Percentiles rank a stretch among this genome's conserved stretches.
These are phyloP conservation scores for Scleroderma citrinum DNA, from an alignment of 768 basidiomycete species.

Conservation along the genomic window DNA sequence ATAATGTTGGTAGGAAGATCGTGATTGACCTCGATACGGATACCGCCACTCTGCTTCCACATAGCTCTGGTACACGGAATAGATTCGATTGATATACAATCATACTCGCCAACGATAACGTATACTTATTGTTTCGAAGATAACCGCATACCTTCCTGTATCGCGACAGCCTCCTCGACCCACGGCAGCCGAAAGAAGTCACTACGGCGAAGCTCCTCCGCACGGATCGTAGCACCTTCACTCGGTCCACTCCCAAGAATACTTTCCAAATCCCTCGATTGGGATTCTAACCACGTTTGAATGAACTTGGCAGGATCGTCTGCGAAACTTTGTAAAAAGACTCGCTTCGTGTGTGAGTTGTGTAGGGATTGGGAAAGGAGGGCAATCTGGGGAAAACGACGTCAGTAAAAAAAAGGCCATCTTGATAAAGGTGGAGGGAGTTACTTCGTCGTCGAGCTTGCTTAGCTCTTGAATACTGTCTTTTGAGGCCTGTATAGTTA, in stretches of 20 bases:
- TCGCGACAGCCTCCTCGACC: conserved; percentile 84
- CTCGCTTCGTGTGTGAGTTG: conserved; percentile 80
- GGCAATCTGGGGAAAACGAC: conserved; percentile 52
- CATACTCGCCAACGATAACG: neutral
- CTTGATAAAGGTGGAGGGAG: conserved; percentile 4
- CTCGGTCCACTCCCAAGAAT: conserved; percentile 84
- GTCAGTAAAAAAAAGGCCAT: conserved; percentile 9
- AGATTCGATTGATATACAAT: neutral
- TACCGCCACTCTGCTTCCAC: too few relatives aligned
- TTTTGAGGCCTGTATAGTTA: conserved; percentile 62
- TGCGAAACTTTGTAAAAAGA: conserved; percentile 81
- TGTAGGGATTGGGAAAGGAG: conserved; percentile 78
- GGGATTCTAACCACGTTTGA: conserved; percentile 87
- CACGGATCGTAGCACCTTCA: conserved; percentile 72
- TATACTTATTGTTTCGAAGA: conserved; percentile 40
- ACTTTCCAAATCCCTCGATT: conserved; percentile 85
- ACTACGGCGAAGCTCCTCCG: conserved; percentile 81
- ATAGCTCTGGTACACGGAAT: too few relatives aligned
- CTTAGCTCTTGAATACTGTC: conserved; percentile 62
- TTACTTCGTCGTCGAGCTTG: conserved; percentile 87
- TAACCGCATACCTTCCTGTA: conserved; percentile 76
- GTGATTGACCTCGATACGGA: too few relatives aligned
- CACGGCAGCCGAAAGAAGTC: conserved; percentile 91
- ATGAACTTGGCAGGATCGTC: conserved; percentile 75
- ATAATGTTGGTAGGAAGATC: too few relatives aligned